A percentile compares a stretch with the other conserved stretches of the same genome.
phyloP scores from a whole-genome alignment of 2,329 filamentous ascomycete species.

The Apiospora koreana region DNA sequence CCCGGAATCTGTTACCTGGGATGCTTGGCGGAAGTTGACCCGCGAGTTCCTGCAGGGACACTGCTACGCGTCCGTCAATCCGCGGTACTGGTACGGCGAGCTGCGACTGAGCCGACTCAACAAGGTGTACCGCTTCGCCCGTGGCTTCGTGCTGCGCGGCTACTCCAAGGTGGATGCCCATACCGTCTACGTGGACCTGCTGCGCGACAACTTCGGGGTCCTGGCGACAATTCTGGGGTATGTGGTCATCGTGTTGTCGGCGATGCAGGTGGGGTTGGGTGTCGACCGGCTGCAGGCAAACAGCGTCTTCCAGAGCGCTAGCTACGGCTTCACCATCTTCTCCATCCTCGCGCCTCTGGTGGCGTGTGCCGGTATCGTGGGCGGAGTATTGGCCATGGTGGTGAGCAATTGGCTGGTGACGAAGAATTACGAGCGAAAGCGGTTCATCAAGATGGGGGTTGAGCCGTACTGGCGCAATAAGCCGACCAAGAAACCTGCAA shows the following conservation, averaged over 20 bases:
- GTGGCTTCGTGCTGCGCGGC: slow-evolving; percentile 26
- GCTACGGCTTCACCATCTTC: slow-evolving; percentile 33
- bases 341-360: slow-evolving; percentile 30
- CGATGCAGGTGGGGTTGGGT: slow-evolving; percentile 33
- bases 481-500: neutral
- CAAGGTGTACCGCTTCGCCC: slow-evolving; percentile 40
- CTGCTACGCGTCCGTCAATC: slow-evolving; percentile 31
- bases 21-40: slow-evolving; percentile 28
- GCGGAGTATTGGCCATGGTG: slow-evolving; percentile 25
- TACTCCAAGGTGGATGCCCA: slow-evolving; percentile 28
- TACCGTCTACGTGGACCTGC: slow-evolving; percentile 37
- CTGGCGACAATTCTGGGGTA: slow-evolving; percentile 40
- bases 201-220: slow-evolving; percentile 41
- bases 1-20: slow-evolving; percentile 36
- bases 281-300: slow-evolving; percentile 24
- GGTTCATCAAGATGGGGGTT: slow-evolving; percentile 31
- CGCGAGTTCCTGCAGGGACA: slow-evolving; percentile 15
- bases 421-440: slow-evolving; percentile 26
- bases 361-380: slow-evolving; percentile 22
- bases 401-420: slow-evolving; percentile 29
- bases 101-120: slow-evolving; percentile 41
- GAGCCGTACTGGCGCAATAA: slow-evolving; percentile 26
- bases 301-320: slow-evolving; percentile 29
- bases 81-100: slow-evolving; percentile 42
- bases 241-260: slow-evolving; percentile 33